phyloP scores from a whole-genome alignment of 306 rosid genomes.

The Geum urbanum region DNA sequence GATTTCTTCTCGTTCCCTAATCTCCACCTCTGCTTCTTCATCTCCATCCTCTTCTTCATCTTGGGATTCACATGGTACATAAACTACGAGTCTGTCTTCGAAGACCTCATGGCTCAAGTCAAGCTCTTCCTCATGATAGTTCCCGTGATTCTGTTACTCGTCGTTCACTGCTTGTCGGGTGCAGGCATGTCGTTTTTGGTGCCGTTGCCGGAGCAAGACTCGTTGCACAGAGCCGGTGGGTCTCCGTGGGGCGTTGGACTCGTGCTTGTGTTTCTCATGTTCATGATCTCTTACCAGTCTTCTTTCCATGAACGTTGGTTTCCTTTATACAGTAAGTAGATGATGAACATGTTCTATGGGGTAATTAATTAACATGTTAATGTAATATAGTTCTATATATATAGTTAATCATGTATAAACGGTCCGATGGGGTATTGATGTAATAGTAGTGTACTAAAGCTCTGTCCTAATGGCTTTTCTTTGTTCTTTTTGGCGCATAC shows the following conservation, averaged over 20 bases:
- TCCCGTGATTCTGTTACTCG: conserved; percentile 48
- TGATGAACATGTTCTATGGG: neutral
- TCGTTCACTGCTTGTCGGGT: conserved; percentile 51
- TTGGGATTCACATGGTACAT: conserved; percentile 67
- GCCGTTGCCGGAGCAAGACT: conserved; percentile 54
- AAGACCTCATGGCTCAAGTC: conserved; percentile 45
- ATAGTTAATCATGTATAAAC: neutral
- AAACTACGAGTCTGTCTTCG: conserved; percentile 51
- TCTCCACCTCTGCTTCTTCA: conserved; percentile 49
- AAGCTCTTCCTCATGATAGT: conserved; percentile 55
- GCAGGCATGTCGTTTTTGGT: conserved; percentile 30
- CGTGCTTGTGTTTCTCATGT: conserved; percentile 59
- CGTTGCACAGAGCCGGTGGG: conserved; percentile 74
- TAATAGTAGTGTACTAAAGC: neutral
- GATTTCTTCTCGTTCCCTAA: conserved; percentile 55
- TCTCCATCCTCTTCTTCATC: conserved; percentile 42
- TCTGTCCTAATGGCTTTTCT: neutral
- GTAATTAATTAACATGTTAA: neutral
- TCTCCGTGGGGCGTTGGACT: conserved; percentile 84
- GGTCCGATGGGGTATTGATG: neutral
- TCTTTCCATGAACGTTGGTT: conserved; percentile 81
- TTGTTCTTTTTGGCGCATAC: conserved; percentile 1
- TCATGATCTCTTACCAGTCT: conserved; percentile 66
- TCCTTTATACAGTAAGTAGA: conserved; percentile 40
- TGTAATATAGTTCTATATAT: neutral